Percentiles rank a stretch among this genome's conserved stretches.
Conservation (phyloP, 768 basidiomycete genomes). For the Mycena epipterygia region DNA sequence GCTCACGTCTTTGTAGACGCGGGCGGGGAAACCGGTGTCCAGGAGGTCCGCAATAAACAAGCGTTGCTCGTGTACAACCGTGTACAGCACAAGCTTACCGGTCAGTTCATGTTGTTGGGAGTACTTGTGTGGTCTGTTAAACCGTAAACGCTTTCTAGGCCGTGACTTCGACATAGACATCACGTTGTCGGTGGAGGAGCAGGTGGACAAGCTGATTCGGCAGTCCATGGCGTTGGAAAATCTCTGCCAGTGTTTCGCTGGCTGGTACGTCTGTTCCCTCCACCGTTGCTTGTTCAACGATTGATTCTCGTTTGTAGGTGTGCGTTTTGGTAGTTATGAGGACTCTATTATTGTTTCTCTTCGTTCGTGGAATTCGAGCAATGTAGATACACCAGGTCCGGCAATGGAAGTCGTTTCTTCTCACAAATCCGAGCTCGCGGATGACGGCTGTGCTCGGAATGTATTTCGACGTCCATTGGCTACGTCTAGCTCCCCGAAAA, state of each 20-base stretch:
- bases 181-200: constrained; percentile 78
- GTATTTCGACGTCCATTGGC: too few species aligned
- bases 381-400: not conserved
- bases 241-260: constrained; percentile 96
- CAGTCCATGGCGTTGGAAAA: constrained; percentile 96
- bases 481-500: too few species aligned
- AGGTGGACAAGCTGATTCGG: constrained; percentile 94
- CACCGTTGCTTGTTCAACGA: not conserved
- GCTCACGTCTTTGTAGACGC: constrained; percentile 45
- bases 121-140: not conserved
- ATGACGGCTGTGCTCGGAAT: too few species aligned
- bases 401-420: not conserved
- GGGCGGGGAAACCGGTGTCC: constrained; percentile 68
- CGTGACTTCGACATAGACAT: constrained; percentile 93
- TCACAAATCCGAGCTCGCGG: too few species aligned
- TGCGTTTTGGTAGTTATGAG: constrained; percentile 29
- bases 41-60: constrained; percentile 92
- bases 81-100: constrained; percentile 95
- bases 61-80: constrained; percentile 95
- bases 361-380: not conserved
- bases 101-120: constrained; percentile 53
- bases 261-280: constrained; percentile 68
- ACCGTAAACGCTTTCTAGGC: constrained; percentile 59
- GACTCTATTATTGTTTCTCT: not conserved
- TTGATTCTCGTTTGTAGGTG: constrained; percentile 22